A percentile compares a stretch with the other conserved stretches of the same genome.
phyloP scores from a whole-genome alignment of 2,329 filamentous ascomycete species.

The Bipolaris zeicola region DNA sequence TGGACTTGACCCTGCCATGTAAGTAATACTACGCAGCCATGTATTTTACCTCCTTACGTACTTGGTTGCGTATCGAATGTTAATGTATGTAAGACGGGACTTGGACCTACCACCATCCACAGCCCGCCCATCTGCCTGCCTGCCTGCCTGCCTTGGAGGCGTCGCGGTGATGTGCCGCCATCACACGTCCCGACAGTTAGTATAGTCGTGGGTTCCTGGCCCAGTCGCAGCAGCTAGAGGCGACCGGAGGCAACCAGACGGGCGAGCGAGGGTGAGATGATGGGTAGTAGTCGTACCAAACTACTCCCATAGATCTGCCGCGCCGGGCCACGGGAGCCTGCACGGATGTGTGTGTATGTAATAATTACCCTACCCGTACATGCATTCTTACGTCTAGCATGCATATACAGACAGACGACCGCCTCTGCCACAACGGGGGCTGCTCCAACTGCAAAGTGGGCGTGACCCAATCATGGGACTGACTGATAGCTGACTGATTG shows the following conservation, averaged over 20 bases:
- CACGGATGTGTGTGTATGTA: neutral
- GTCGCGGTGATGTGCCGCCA: constrained; percentile 13
- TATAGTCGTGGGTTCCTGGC: constrained; percentile 9
- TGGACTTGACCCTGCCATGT: neutral
- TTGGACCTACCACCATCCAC: constrained; percentile 12
- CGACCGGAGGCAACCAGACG: neutral
- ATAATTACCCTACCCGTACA: neutral
- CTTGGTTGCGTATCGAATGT: neutral
- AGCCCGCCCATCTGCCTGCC: constrained; percentile 5
- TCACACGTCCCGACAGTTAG: constrained; percentile 8
- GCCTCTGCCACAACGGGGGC: no score
- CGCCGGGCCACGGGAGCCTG: constrained; percentile 6
- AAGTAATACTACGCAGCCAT: no score
- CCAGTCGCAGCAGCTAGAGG: constrained; percentile 13
- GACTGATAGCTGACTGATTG: no score
- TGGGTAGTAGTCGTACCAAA: neutral
- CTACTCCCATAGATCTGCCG: constrained; percentile 12
- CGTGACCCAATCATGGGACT: no score
- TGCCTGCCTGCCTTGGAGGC: constrained; percentile 7
- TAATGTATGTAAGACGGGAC: constrained; percentile 3
- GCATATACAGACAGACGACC: no score
- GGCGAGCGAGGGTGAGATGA: neutral
- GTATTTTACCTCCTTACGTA: neutral
- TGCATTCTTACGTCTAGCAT: no score
- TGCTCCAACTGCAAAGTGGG: no score